Evolutionary conservation across 495 filamentous ascomycete species (phyloP), one percentile per base, ranked within the genome.

Genomic region (Barbatosphaeria neglecta): DNA sequence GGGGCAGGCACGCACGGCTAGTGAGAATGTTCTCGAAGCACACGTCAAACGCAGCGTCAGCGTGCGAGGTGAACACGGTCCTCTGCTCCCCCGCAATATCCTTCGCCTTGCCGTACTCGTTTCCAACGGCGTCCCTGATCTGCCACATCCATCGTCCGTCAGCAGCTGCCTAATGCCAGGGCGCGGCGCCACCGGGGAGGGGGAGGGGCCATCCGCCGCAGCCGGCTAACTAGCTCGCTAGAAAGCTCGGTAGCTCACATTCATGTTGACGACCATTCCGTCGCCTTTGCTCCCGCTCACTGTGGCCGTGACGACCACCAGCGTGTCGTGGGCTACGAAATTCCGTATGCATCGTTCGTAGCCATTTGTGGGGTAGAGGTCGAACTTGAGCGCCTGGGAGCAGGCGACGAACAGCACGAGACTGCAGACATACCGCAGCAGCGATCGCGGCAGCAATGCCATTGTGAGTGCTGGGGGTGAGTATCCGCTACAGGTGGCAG

Each of bases 261-360:
- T 86, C 78, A 97, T 95, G 60, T 96, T 95, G 41, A 98, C 79
- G 53, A 75, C 65, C 78, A 94, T 89, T 10, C 92, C 92, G 72
- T 97, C 92, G 37, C 93, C 92, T 67, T 83, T 87, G 25, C 73
- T 65, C 13, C 92, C 92, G 60, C 80, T 75, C 13, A 94, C 78
- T 44, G 82, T 95, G 44, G 90, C 85, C 28, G 92, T 97, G n/a
- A 98, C 92, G 6, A 97, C 90, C n/a, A 98, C 92, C 49, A 98
- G 72, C 45, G 90, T 93, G 62, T 95, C 89, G 65, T 82, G 86
- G 43, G 81, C 72, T 46, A 96, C 90, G 62, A 96, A 97, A 69
- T 98, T 98, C 56, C 93, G 81, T 65, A 98, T 87, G 70, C 92
- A 98, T 76, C 93, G 77, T 62, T 72, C 76, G 58, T 78, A 74